A percentile compares a stretch with the other conserved stretches of the same genome.
phyloP scores from a whole-genome alignment of 371 early-diverging fungal genomes.

The Syncephalastrum sp. region DNA sequence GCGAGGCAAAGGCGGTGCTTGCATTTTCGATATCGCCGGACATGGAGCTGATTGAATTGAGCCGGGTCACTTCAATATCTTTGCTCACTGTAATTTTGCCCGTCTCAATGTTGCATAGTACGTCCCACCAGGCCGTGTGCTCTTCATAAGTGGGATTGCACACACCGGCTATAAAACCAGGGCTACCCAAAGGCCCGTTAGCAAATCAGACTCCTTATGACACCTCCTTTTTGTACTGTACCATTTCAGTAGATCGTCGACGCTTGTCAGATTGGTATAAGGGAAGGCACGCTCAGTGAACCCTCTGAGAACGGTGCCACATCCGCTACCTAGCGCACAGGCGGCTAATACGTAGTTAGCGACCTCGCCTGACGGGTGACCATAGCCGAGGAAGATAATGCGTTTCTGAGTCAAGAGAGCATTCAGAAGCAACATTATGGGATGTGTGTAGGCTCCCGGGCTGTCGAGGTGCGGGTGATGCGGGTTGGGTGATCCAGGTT shows the following conservation, averaged over 20 bases:
- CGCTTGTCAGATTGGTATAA: slow-evolving; percentile 82
- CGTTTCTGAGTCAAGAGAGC: slow-evolving; percentile 89
- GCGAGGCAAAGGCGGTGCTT: slow-evolving; percentile 16
- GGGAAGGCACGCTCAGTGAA: slow-evolving; percentile 91
- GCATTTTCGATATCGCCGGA: slow-evolving; percentile 5
- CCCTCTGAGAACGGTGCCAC: slow-evolving; percentile 82
- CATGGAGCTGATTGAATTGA: slow-evolving; percentile 4
- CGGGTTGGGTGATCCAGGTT: slow-evolving; percentile 58
- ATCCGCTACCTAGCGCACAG: slow-evolving; percentile 86
- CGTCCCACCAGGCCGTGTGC: slow-evolving; percentile 94
- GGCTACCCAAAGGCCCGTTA: slow-evolving; percentile 34
- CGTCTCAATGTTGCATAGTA: slow-evolving; percentile 88
- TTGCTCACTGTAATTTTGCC: slow-evolving; percentile 90
- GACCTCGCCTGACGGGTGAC: slow-evolving; percentile 88
- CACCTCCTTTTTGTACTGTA: slow-evolving; percentile 24
- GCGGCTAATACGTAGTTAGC: slow-evolving; percentile 93
- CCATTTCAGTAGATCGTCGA: slow-evolving; percentile 83
- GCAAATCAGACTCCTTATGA: not conserved
- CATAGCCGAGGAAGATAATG: slow-evolving; percentile 92
- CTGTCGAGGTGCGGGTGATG: slow-evolving; percentile 90
- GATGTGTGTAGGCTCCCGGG: slow-evolving; percentile 78
- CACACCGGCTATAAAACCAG: slow-evolving; percentile 95
- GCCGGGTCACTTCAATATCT: slow-evolving; percentile 44
- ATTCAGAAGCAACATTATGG: slow-evolving; percentile 83
- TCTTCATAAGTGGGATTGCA: slow-evolving; percentile 94